Evolutionary conservation across 371 early-diverging fungal species (phyloP).

Genomic region (Rhizopus stolonifer): DNA sequence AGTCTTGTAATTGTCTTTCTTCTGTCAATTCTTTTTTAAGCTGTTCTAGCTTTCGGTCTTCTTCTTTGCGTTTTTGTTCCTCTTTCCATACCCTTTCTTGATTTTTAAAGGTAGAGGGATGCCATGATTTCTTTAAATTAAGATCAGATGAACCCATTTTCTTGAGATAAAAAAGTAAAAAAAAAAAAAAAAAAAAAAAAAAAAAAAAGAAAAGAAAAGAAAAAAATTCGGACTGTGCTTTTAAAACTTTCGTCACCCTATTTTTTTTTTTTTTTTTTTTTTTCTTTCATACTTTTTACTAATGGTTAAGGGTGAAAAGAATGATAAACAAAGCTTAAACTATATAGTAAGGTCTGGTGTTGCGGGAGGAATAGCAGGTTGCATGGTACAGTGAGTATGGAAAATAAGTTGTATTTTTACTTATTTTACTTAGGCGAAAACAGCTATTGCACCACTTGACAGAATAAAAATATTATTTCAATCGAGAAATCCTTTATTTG

Average conservation of each 20-base stretch:
- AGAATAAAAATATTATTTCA: slow-evolving; percentile 98
- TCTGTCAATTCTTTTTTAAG: slow-evolving; percentile 90
- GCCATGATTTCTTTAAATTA: slow-evolving; percentile 94
- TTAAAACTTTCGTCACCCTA: too few relatives aligned
- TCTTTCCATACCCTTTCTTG: slow-evolving; percentile 91
- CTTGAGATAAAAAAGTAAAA: slow-evolving; percentile 28
- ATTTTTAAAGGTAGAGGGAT: slow-evolving; percentile 89
- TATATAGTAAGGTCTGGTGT: slow-evolving; percentile 52
- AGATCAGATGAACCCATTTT: slow-evolving; percentile 73
- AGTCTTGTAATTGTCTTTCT: slow-evolving; percentile 85
- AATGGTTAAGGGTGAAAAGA: slow-evolving; percentile 15
- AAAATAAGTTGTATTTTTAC: not conserved
- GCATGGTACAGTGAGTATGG: slow-evolving; percentile 46
- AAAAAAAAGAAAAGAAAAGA: slow-evolving; percentile 6
- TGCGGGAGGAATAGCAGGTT: slow-evolving; percentile 57
- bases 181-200: slow-evolving; percentile 16
- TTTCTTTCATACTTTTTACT: not conserved
- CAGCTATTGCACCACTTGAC: slow-evolving; percentile 93
- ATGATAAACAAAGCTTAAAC: slow-evolving; percentile 38
- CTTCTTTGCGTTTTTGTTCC: slow-evolving; percentile 82
- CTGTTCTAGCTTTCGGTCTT: slow-evolving; percentile 84
- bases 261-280: not conserved
- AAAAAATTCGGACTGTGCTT: not conserved
- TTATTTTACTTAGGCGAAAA: slow-evolving; percentile 72
- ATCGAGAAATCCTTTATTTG: slow-evolving; percentile 84